Percentiles rank a stretch among this genome's conserved stretches.
These are phyloP conservation scores for Pueraria montana DNA, from an alignment of 306 rosid species.

Conservation along the genomic window DNA sequence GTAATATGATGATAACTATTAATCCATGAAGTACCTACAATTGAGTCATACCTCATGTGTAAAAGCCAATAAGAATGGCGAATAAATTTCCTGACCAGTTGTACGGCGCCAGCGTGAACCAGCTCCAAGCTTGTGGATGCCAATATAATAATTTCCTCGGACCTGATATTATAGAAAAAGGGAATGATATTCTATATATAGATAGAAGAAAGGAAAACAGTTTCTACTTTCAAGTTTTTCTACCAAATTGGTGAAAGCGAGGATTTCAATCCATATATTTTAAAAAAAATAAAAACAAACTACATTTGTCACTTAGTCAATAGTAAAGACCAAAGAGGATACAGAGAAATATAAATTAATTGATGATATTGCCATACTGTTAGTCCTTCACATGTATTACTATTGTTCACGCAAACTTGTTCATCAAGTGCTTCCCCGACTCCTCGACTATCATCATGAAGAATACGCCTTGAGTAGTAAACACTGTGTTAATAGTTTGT, in stretches of 20 bases:
- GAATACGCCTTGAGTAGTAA: slow-evolving; percentile 65
- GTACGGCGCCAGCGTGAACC: slow-evolving; percentile 85
- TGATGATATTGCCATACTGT: slow-evolving; percentile 50
- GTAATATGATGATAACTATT: neutral
- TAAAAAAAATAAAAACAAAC: neutral
- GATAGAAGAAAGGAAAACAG: slow-evolving; percentile 3
- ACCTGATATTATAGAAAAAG: slow-evolving; percentile 49
- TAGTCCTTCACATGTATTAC: slow-evolving; percentile 60
- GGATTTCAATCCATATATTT: neutral
- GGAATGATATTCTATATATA: neutral
- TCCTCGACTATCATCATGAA: slow-evolving; percentile 73
- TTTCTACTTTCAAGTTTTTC: neutral
- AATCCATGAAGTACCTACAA: neutral
- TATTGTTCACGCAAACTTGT: slow-evolving; percentile 57
- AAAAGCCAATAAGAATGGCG: slow-evolving; percentile 75
- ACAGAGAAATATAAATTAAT: slow-evolving; percentile 8
- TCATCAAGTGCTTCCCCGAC: slow-evolving; percentile 90
- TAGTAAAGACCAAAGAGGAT: neutral
- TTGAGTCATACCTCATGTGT: slow-evolving; percentile 65
- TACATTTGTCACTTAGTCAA: neutral
- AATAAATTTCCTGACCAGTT: slow-evolving; percentile 81
- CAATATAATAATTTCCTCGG: slow-evolving; percentile 57
- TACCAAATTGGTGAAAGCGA: neutral
- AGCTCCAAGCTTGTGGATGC: slow-evolving; percentile 59
- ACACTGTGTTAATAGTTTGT: slow-evolving; percentile 28